phyloP scores from a whole-genome alignment of 495 filamentous ascomycete genomes.

The Penicillium argentinense region DNA sequence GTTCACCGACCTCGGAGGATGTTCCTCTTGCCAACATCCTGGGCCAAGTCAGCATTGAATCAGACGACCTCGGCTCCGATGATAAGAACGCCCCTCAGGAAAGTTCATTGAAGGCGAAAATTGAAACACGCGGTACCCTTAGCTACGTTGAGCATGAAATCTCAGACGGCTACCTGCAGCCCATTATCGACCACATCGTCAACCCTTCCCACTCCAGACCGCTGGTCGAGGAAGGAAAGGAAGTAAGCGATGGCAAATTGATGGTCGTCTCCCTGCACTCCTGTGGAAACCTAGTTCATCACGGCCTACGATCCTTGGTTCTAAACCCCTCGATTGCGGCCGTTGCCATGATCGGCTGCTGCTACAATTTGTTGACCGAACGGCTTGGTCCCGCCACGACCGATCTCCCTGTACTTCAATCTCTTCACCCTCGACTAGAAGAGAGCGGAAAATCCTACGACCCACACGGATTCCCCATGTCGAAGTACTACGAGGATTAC shows the following conservation, averaged over 20 bases:
- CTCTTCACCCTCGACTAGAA: slow-evolving; percentile 54
- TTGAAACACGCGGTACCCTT: slow-evolving; percentile 34
- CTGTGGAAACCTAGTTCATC: slow-evolving; percentile 95
- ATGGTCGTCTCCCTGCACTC: slow-evolving; percentile 96
- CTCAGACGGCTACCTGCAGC: slow-evolving; percentile 67
- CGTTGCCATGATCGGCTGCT: slow-evolving; percentile 94
- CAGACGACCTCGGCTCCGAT: slow-evolving; percentile 24
- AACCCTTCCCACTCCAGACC: slow-evolving; percentile 13
- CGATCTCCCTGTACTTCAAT: slow-evolving; percentile 70
- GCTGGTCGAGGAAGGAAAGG: slow-evolving; percentile 11
- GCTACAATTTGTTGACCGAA: slow-evolving; percentile 95
- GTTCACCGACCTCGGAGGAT: slow-evolving; percentile 35
- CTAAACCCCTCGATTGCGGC: slow-evolving; percentile 80
- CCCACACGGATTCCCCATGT: slow-evolving; percentile 92
- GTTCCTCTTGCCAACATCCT: slow-evolving; percentile 36
- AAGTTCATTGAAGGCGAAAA: slow-evolving; percentile 30
- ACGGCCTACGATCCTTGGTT: slow-evolving; percentile 81
- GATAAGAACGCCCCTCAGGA: slow-evolving; percentile 6
- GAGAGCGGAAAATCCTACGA: slow-evolving; percentile 65
- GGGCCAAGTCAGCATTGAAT: slow-evolving; percentile 37
- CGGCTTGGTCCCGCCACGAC: slow-evolving; percentile 81
- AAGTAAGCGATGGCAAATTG: slow-evolving; percentile 44
- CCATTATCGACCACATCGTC: slow-evolving; percentile 69
- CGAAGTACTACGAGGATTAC: slow-evolving; percentile 63
- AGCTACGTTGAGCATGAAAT: slow-evolving; percentile 56